Base-by-base conservation (phyloP, 2,329 filamentous ascomycete genomes). In the Fusarium paranaense region DNA sequence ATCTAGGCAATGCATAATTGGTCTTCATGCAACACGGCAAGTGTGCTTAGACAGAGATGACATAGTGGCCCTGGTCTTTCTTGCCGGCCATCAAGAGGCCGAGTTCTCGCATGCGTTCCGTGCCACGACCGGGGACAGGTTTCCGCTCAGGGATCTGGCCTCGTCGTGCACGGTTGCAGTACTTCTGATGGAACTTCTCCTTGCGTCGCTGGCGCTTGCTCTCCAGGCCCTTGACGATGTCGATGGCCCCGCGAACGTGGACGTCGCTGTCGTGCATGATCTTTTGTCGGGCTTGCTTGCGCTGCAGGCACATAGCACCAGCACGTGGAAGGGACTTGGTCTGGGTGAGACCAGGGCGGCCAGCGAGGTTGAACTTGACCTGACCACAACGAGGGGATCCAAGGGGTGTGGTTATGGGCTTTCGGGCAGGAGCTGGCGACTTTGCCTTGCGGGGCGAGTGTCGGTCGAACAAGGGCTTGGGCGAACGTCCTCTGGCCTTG, bases 191-290 rank as follows among this genome's bases (percentile, higher is more conserved):
- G 79, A 95, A 93, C 83, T 98, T 98, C 83, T 98, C 95, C 85
- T 93, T 95, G 77, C 97, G 93, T 74, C 97, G 92, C 85, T 97
- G 94, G 30, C 95, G 93, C 86, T 98, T 98, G 83, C 94, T 93
- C 85, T 99, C 97, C 1, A 99, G 89, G 10, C 97, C 97, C 82
- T 98, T 97, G 83, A 98, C 94, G 71, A 98, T 99, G 83, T 98
- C 97, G 76, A 99, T 97, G 38, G 97, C 95, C n/a, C 95, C 95
- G 72, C 97, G 93, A 11, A 94, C 90, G 73, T 97, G 95, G 47
- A 90, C 85, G 60, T 92, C 88, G 58, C 80, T 79, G 7, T 81
- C 76, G 35, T 78, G 71, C 9, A 72, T 66, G 18, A 74, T 68
- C 67, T 85, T 83, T 62, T 84, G 79, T 62, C 86, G 83, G 73